phyloP scores from a whole-genome alignment of 306 rosid species.

The Lathyrus sativus region DNA sequence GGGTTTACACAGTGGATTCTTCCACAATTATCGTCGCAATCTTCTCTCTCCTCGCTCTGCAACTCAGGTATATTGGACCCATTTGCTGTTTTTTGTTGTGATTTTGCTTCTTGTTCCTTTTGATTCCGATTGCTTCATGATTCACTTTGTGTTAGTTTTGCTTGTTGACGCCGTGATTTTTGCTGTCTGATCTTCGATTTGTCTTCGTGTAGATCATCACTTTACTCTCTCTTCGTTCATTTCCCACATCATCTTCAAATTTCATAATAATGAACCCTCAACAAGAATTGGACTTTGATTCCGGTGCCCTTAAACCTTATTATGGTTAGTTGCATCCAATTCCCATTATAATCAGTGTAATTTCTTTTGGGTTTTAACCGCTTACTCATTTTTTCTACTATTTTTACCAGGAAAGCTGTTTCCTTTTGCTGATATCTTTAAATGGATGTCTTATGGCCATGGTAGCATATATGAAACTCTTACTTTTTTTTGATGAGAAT shows the following conservation, averaged over 20 bases:
- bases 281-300: slow-evolving; percentile 30
- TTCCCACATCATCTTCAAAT: not conserved
- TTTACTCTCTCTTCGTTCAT: not conserved
- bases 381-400: not conserved
- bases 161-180: too few relatives aligned
- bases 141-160: too few relatives aligned
- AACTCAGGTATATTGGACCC: not conserved
- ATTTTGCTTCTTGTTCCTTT: too few relatives aligned
- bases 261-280: slow-evolving; percentile 7
- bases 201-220: not conserved
- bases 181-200: not conserved
- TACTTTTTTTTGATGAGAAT: not conserved
- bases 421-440: slow-evolving; percentile 70
- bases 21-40: not conserved
- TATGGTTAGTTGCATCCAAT: slow-evolving; percentile 51
- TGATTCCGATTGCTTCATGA: too few relatives aligned
- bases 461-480: slow-evolving; percentile 47
- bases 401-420: slow-evolving; percentile 68
- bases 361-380: not conserved
- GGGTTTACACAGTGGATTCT: not conserved
- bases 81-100: too few relatives aligned
- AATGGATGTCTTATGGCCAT: slow-evolving; percentile 85
- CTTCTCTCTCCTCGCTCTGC: not conserved
- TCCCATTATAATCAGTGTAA: not conserved
- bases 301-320: slow-evolving; percentile 50